Evolutionary conservation across 192 early-diverging fungal genomes (phyloP).

Genomic region (Coemansia sp.): DNA sequence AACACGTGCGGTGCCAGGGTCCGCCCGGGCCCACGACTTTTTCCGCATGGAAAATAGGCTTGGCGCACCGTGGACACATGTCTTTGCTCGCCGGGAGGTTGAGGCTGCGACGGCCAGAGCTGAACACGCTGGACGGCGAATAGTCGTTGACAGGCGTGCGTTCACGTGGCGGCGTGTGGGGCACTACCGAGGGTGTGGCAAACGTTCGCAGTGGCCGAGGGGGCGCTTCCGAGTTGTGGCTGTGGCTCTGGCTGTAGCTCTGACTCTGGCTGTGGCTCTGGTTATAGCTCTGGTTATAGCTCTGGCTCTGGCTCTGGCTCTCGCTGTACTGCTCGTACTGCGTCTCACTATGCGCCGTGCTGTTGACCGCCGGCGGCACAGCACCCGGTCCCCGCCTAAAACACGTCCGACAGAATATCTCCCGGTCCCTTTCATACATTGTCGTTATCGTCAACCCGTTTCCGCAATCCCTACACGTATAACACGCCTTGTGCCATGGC

Average conservation of each 20-base stretch:
- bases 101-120: slow-evolving; percentile 36
- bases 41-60: slow-evolving; percentile 54
- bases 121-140: slow-evolving; percentile 53
- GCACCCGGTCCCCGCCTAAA: slow-evolving; percentile 21
- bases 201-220: background rate
- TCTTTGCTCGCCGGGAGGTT: slow-evolving; percentile 39
- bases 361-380: slow-evolving; percentile 7
- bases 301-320: background rate
- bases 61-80: slow-evolving; percentile 51
- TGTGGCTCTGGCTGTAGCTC: background rate
- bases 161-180: slow-evolving; percentile 22
- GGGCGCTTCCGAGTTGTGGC: background rate
- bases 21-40: slow-evolving; percentile 55
- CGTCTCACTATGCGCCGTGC: slow-evolving; percentile 2
- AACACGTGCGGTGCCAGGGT: slow-evolving; percentile 53
- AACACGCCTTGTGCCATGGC: slow-evolving; percentile 49
- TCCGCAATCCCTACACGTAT: slow-evolving; percentile 43
- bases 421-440: slow-evolving; percentile 44
- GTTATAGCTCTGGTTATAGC: background rate
- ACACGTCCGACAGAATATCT: slow-evolving; percentile 52
- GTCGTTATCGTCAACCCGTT: slow-evolving; percentile 29
- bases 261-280: background rate
- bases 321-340: background rate
- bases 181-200: background rate
- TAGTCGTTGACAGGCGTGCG: slow-evolving; percentile 1